Evolutionary conservation across 192 early-diverging fungal species (phyloP).

Genomic region (Coemansia sp.): DNA sequence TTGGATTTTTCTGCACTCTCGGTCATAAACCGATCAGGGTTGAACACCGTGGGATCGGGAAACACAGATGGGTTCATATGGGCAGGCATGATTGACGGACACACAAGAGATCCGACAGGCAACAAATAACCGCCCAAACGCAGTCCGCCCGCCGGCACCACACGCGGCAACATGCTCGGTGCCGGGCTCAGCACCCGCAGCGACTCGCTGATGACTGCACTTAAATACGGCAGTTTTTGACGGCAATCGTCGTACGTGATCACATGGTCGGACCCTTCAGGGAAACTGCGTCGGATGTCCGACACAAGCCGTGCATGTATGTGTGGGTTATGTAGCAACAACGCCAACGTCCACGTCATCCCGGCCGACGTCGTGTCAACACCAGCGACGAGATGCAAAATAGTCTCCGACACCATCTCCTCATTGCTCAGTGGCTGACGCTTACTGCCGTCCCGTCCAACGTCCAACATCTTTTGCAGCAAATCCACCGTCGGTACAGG

Average conservation of each 20-base stretch:
- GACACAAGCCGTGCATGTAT: constrained; percentile 13
- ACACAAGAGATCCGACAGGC: constrained; percentile 50
- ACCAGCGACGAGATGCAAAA: constrained; percentile 49
- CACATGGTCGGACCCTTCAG: not conserved
- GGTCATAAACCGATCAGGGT: constrained; percentile 51
- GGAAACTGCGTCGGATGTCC: constrained; percentile 39
- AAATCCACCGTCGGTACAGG: constrained; percentile 6
- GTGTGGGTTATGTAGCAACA: constrained; percentile 46
- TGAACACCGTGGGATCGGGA: constrained; percentile 14
- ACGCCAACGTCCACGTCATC: constrained; percentile 43
- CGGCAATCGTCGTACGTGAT: constrained; percentile 26
- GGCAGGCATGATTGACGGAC: constrained; percentile 26
- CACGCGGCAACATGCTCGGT: constrained; percentile 36
- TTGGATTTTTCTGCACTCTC: constrained; percentile 5
- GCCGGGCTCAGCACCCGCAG: constrained; percentile 44
- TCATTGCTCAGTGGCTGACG: constrained; percentile 20
- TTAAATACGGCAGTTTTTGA: constrained; percentile 38
- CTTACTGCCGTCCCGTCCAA: constrained; percentile 3
- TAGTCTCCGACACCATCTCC: constrained; percentile 43
- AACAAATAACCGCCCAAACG: constrained; percentile 37
- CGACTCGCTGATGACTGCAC: constrained; percentile 49
- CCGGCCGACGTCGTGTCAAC: constrained; percentile 50
- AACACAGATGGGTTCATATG: constrained; percentile 40
- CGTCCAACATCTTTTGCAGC: constrained; percentile 43
- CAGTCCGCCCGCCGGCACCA: constrained; percentile 33